These are phyloP conservation scores for Chrysosporium keratinophilum DNA, from an alignment of 2,329 filamentous ascomycete species.

Conservation along the genomic window DNA sequence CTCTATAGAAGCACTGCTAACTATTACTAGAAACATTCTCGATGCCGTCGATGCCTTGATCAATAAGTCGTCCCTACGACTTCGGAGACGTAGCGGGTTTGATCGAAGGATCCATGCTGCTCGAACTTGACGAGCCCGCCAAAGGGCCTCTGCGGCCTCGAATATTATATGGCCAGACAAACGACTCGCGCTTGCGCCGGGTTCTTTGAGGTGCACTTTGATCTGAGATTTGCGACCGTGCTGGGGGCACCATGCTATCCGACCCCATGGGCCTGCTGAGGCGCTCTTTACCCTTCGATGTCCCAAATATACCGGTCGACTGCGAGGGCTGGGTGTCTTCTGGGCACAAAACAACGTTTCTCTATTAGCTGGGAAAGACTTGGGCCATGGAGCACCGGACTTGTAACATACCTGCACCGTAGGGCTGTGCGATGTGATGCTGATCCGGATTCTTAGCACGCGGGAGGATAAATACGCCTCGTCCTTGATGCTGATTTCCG, in stretches of 20 bases:
- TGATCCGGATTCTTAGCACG: not conserved
- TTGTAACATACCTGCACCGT: not conserved
- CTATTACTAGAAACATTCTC: not conserved
- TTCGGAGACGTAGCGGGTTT: not conserved
- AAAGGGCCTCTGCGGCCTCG: too few relatives aligned
- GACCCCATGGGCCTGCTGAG: too few relatives aligned
- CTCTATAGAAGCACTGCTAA: not conserved
- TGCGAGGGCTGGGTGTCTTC: not conserved
- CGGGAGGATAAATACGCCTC: not conserved
- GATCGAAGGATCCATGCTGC: slow-evolving; percentile 2
- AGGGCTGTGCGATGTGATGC: not conserved
- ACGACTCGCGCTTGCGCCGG: too few relatives aligned
- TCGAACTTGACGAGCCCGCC: not conserved
- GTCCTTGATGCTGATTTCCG: too few relatives aligned
- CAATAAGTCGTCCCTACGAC: not conserved
- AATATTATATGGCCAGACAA: too few relatives aligned
- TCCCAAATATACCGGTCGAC: not conserved
- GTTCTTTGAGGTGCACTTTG: not conserved
- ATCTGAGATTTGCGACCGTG: too few relatives aligned
- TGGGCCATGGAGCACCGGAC: not conserved
- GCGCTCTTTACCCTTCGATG: not conserved
- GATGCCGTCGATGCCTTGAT: not conserved
- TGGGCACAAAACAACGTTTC: not conserved
- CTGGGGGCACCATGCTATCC: not conserved
- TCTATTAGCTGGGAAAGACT: not conserved